Conservation (phyloP, 176 grass and related monocot species). For the Cenchrus purpureus region DNA sequence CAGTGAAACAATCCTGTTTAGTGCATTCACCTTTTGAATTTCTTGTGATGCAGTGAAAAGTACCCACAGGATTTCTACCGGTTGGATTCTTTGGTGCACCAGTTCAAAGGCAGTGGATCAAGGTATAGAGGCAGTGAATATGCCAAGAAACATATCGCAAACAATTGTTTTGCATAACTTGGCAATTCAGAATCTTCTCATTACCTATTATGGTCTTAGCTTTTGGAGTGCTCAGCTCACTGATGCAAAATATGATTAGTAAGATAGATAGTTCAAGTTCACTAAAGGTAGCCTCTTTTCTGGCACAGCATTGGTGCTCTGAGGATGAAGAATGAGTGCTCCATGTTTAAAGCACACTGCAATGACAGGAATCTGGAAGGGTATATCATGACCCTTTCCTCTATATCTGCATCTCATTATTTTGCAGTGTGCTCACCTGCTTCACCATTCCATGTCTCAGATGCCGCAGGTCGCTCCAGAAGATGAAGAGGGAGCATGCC, state of each 20-base stretch:
- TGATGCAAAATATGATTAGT: background rate
- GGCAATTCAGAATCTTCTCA: background rate
- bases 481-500: constrained; percentile 70
- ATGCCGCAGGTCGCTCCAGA: constrained; percentile 71
- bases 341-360: constrained; percentile 60
- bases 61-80: constrained; percentile 64
- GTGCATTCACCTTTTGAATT: constrained; percentile 34
- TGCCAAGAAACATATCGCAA: constrained; percentile 16
- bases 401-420: background rate
- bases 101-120: constrained; percentile 67
- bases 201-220: constrained; percentile 10
- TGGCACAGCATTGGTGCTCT: constrained; percentile 64
- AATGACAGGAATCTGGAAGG: constrained; percentile 57
- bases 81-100: constrained; percentile 62
- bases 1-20: constrained; percentile 1
- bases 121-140: constrained; percentile 53
- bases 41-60: constrained; percentile 57
- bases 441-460: constrained; percentile 39
- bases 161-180: background rate
- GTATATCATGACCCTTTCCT: constrained; percentile 11
- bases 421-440: background rate
- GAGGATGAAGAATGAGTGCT: constrained; percentile 74
- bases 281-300: constrained; percentile 10
- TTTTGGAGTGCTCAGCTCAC: constrained; percentile 34
- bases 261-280: constrained; percentile 27